Conservation (phyloP, 2,329 filamentous ascomycete genomes). For the Colletotrichum sp. region DNA sequence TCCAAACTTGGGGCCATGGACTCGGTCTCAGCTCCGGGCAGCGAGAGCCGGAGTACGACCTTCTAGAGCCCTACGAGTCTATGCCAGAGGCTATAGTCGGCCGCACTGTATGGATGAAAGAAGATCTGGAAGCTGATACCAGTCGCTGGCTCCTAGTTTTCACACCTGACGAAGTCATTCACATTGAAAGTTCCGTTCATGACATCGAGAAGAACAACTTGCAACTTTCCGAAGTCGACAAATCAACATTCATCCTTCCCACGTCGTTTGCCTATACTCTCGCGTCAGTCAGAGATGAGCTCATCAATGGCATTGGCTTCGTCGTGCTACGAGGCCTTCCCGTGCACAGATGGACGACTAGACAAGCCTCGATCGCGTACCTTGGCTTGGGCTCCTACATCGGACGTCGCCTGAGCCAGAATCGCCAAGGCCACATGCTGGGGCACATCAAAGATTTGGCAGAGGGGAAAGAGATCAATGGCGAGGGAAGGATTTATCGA, state of each 20-base stretch:
- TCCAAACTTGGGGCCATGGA: not conserved
- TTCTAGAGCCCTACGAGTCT: not conserved
- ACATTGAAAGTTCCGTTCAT: not conserved
- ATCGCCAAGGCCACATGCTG: not conserved
- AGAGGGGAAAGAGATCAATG: not conserved
- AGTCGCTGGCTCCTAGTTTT: not conserved
- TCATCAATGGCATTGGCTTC: not conserved
- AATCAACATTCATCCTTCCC: not conserved
- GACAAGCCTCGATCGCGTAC: not conserved
- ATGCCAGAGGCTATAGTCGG: not conserved
- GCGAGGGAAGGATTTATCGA: not conserved
- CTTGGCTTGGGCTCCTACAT: not conserved
- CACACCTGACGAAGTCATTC: not conserved
- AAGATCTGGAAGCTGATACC: not conserved
- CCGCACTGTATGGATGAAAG: not conserved
- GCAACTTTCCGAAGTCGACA: not conserved
- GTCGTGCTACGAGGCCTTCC: not conserved
- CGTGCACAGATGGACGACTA: not conserved
- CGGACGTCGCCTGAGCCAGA: not conserved
- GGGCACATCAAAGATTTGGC: not conserved
- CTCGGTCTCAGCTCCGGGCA: not conserved
- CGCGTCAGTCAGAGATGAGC: not conserved
- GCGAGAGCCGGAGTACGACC: not conserved
- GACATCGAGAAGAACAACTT: not conserved
- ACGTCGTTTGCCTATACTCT: not conserved